These are phyloP conservation scores for Penicillium ochrochloron DNA, from an alignment of 495 filamentous ascomycete species.

Conservation along the genomic window DNA sequence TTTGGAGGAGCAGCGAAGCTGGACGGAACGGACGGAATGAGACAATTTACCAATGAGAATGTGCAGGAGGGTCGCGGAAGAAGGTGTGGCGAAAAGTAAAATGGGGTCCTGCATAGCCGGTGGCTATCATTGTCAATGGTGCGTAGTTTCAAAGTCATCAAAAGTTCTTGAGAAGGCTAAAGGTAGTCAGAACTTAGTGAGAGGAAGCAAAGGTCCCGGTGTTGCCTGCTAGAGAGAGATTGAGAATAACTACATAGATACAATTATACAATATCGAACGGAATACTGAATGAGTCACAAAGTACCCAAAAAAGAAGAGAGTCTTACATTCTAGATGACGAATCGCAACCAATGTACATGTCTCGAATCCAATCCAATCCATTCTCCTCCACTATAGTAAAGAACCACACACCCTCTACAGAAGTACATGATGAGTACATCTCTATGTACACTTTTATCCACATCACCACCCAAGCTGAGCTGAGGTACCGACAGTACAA, in stretches of 20 bases:
- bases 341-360: neutral
- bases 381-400: neutral
- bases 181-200: neutral
- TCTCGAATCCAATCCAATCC: no score
- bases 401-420: neutral
- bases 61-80: slow-evolving; percentile 1
- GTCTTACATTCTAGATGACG: neutral
- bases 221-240: neutral
- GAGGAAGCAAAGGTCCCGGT: neutral
- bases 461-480: no score
- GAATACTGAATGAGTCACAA: neutral
- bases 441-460: no score
- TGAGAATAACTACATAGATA: no score
- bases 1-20: neutral
- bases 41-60: slow-evolving; percentile 17
- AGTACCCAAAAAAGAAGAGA: neutral
- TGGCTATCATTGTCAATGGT: neutral
- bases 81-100: slow-evolving; percentile 27
- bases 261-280: no score
- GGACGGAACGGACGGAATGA: slow-evolving; percentile 21
- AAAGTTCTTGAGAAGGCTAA: neutral
- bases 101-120: neutral
- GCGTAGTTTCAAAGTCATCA: neutral
- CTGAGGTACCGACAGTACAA: neutral
- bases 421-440: neutral